phyloP scores from a whole-genome alignment of 2,329 filamentous ascomycete species.

The Trichophyton rubrum region DNA sequence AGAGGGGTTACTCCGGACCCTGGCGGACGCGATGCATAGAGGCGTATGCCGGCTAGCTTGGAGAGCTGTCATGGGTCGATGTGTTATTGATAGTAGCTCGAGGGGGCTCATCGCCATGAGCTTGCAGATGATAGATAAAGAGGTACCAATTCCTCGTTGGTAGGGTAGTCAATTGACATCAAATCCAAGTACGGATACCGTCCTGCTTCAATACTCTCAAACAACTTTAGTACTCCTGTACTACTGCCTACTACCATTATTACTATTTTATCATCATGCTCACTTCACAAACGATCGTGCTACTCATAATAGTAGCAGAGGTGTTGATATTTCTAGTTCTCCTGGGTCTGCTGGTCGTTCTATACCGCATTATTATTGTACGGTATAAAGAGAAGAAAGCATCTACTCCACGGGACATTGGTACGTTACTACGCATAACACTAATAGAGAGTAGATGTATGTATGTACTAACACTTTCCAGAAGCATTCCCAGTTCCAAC shows the following conservation, averaged over 20 bases:
- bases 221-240: too few species aligned
- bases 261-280: not conserved
- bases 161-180: not conserved
- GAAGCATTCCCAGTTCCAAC: not conserved
- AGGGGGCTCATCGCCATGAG: not conserved
- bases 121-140: not conserved
- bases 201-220: not conserved
- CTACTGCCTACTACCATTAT: too few species aligned
- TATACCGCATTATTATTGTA: conserved; percentile 1
- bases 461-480: not conserved
- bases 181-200: not conserved
- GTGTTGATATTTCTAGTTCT: not conserved
- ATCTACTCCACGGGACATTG: not conserved
- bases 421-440: not conserved
- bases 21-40: not conserved
- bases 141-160: not conserved
- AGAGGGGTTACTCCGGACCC: not conserved
- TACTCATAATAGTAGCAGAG: conserved; percentile 1
- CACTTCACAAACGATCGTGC: not conserved
- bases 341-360: not conserved
- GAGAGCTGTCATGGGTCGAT: not conserved
- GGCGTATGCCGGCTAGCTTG: not conserved
- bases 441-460: not conserved
- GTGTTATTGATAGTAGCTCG: not conserved
- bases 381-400: not conserved